A percentile compares a stretch with the other conserved stretches of the same genome.
Conservation (phyloP, 768 basidiomycete genomes). For the Tulasnella sp. region DNA sequence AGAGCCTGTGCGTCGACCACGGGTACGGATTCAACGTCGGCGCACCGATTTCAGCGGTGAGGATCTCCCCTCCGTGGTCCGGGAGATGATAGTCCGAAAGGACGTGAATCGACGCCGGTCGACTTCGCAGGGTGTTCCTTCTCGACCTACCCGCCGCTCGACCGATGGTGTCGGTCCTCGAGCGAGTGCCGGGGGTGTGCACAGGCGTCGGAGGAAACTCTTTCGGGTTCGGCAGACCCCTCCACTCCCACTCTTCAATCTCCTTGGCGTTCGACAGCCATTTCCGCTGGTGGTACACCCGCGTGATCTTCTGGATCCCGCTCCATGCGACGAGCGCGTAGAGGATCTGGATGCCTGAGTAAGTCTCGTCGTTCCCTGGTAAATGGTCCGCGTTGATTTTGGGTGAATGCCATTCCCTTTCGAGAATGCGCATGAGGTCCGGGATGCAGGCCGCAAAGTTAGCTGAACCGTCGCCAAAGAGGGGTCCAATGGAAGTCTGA, state of each 20-base stretch:
- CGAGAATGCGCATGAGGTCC: constrained; percentile 66
- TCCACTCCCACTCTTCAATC: constrained; percentile 32
- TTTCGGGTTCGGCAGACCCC: constrained; percentile 1
- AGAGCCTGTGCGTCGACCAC: constrained; percentile 20
- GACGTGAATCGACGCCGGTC: constrained; percentile 52
- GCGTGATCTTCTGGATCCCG: constrained; percentile 67
- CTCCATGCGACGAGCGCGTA: constrained; percentile 70
- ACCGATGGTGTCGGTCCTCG: neutral
- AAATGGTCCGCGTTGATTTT: constrained; percentile 35
- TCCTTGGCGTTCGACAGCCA: constrained; percentile 60
- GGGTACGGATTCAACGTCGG: constrained; percentile 15
- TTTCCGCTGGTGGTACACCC: constrained; percentile 62
- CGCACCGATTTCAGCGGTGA: constrained; percentile 73
- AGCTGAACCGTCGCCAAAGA: neutral
- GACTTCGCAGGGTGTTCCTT: neutral
- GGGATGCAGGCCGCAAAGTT: neutral
- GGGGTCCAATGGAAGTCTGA: neutral
- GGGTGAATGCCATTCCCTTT: constrained; percentile 58
- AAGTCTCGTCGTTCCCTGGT: constrained; percentile 39
- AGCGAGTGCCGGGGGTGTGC: constrained; percentile 26
- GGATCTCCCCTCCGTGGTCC: constrained; percentile 51
- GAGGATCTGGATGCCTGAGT: constrained; percentile 52
- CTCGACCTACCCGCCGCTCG: constrained; percentile 5
- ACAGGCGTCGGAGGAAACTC: neutral
- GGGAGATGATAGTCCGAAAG: constrained; percentile 63